phyloP scores from a whole-genome alignment of 805 yeast genomes.

The Candida ovalis region DNA sequence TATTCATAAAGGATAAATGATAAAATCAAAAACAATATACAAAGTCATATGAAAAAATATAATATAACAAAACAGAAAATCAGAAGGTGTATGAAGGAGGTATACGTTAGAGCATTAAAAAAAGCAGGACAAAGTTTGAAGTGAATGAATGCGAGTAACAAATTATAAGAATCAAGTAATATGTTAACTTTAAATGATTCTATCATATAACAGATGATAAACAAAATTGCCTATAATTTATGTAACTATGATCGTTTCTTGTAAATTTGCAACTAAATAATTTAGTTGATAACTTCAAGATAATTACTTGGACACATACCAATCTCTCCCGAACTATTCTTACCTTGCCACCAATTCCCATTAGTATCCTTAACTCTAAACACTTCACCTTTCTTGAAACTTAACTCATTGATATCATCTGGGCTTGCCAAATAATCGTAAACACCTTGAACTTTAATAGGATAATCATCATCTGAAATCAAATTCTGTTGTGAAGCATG shows the following conservation, averaged over 20 bases:
- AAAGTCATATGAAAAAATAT: no score
- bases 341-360: constrained; percentile 99
- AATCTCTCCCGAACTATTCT: constrained; percentile 81
- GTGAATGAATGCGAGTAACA: no score
- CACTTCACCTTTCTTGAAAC: constrained; percentile 88
- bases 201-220: background rate
- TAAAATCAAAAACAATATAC: no score
- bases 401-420: constrained; percentile 87
- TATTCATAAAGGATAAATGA: no score
- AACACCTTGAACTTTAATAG: constrained; percentile 81
- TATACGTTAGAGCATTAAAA: no score
- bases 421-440: constrained; percentile 87
- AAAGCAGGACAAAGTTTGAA: no score
- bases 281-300: constrained; percentile 60
- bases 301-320: constrained; percentile 97
- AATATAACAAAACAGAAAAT: background rate
- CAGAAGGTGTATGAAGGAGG: background rate
- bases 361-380: constrained; percentile 87
- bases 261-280: background rate
- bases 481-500: constrained; percentile 9
- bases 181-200: background rate
- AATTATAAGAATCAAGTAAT: background rate
- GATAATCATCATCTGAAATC: constrained; percentile 46
- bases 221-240: background rate
- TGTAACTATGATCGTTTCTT: no score